Percentiles rank a stretch among this genome's conserved stretches.
phyloP scores from a whole-genome alignment of 208 protist genomes.

The Crithidia brevicula region DNA sequence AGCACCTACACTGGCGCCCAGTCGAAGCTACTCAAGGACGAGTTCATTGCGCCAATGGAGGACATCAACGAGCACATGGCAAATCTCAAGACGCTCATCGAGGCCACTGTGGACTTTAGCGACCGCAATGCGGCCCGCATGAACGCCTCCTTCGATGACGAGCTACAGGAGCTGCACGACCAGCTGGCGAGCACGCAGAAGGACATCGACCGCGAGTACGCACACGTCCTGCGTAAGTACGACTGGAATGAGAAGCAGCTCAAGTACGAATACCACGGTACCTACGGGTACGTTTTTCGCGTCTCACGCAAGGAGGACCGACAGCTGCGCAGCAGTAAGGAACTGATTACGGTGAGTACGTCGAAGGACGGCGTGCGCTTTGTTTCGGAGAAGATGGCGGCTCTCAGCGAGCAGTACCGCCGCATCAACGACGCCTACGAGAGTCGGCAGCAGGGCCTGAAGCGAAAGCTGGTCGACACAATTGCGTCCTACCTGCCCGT shows the following conservation, averaged over 20 bases:
- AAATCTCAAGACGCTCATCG: conserved; percentile 84
- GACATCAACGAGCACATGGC: conserved; percentile 85
- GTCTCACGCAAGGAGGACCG: conserved; percentile 93
- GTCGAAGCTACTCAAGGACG: conserved; percentile 78
- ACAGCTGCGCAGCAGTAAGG: conserved; percentile 77
- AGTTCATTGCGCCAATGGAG: conserved; percentile 86
- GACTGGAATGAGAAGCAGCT: conserved; percentile 91
- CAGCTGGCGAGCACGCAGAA: conserved; percentile 63
- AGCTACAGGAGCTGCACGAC: conserved; percentile 84
- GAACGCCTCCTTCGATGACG: conserved; percentile 94
- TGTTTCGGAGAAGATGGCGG: conserved; percentile 79
- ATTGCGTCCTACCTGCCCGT: conserved; percentile 94
- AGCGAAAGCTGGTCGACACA: conserved; percentile 92
- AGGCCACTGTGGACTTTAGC: conserved; percentile 79
- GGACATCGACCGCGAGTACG: conserved; percentile 84
- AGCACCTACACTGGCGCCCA: conserved; percentile 65
- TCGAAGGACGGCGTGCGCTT: conserved; percentile 97
- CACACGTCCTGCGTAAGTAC: conserved; percentile 61
- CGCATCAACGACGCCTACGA: conserved; percentile 78
- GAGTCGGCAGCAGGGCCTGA: conserved; percentile 81
- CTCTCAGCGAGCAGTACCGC: conserved; percentile 87
- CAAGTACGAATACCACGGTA: conserved; percentile 90
- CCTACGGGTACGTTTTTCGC: conserved; percentile 92
- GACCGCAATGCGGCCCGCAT: conserved; percentile 86
- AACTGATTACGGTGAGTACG: conserved; percentile 84